A percentile compares a stretch with the other conserved stretches of the same genome.
These are phyloP conservation scores for Leccinum ochraceum DNA, from an alignment of 768 basidiomycete genomes.

Conservation along the genomic window DNA sequence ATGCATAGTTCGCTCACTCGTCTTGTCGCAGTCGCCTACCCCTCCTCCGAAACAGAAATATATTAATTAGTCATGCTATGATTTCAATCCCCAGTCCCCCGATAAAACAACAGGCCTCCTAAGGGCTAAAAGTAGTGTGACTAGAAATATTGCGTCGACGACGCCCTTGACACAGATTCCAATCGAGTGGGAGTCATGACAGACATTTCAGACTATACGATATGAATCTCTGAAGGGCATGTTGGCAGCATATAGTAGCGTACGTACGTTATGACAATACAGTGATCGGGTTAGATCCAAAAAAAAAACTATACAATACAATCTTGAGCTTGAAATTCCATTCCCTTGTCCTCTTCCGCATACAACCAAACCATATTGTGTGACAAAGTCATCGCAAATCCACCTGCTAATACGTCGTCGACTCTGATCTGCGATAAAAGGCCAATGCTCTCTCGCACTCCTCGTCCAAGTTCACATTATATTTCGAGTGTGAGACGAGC, in stretches of 20 bases:
- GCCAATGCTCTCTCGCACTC: constrained; percentile 29
- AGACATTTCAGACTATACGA: neutral
- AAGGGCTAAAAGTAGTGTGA: too few relatives aligned
- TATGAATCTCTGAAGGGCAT: neutral
- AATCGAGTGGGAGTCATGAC: neutral
- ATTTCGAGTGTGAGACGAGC: constrained; percentile 17
- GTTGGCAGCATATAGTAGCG: constrained; percentile 6
- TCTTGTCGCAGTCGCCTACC: too few relatives aligned
- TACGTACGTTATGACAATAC: constrained; percentile 7
- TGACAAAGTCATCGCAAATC: neutral
- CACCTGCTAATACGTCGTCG: constrained; percentile 1
- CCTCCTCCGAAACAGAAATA: too few relatives aligned
- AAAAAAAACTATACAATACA: constrained; percentile 22
- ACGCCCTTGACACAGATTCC: neutral
- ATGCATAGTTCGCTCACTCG: too few relatives aligned
- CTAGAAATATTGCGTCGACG: too few relatives aligned
- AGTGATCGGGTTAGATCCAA: constrained; percentile 21
- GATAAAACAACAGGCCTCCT: too few relatives aligned
- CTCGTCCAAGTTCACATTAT: constrained; percentile 22
- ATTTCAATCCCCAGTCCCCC: too few relatives aligned
- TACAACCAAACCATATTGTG: neutral
- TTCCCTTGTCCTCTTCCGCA: neutral
- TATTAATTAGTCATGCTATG: too few relatives aligned
- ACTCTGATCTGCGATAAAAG: constrained; percentile 23
- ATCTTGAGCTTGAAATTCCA: neutral